Conservation (phyloP, 78 protist species). For the Speleostelium caveatum region DNA sequence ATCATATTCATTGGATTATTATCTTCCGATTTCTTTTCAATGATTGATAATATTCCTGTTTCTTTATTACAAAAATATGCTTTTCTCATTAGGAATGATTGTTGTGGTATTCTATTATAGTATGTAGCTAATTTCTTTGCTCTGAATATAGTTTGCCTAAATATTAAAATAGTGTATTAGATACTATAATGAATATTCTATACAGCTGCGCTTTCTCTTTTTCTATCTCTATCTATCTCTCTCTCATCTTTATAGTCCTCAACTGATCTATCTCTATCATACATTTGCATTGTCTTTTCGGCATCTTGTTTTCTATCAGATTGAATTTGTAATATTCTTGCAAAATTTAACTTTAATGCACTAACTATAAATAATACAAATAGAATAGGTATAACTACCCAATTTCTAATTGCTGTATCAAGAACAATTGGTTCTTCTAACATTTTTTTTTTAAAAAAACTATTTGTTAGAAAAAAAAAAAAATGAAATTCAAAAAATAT, state of each 20-base stretch:
- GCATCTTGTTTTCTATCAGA: slow-evolving; percentile 59
- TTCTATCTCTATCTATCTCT: slow-evolving; percentile 1
- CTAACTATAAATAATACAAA: slow-evolving; percentile 87
- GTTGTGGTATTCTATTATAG: slow-evolving; percentile 68
- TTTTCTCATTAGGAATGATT: slow-evolving; percentile 60
- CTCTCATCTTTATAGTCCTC: background rate
- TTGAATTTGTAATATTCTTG: slow-evolving; percentile 28
- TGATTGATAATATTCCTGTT: slow-evolving; percentile 13
- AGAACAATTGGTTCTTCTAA: slow-evolving; percentile 58
- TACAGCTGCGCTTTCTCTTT: background rate
- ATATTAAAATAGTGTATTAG: background rate
- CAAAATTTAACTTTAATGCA: slow-evolving; percentile 79
- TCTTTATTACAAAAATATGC: slow-evolving; percentile 57
- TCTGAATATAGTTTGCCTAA: slow-evolving; percentile 70
- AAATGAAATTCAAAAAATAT: background rate
- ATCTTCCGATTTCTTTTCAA: slow-evolving; percentile 10
- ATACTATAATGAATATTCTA: background rate
- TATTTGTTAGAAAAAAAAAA: background rate
- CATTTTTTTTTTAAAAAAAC: background rate
- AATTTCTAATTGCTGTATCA: slow-evolving; percentile 79
- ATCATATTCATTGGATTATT: slow-evolving; percentile 25
- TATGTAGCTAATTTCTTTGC: slow-evolving; percentile 53
- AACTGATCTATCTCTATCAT: slow-evolving; percentile 12
- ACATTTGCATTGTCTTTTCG: slow-evolving; percentile 42
- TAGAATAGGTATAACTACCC: slow-evolving; percentile 90